Evolutionary conservation across 2,329 filamentous ascomycete species (phyloP), one percentile per base, ranked within the genome.

Genomic region (Bipolaris cookei): DNA sequence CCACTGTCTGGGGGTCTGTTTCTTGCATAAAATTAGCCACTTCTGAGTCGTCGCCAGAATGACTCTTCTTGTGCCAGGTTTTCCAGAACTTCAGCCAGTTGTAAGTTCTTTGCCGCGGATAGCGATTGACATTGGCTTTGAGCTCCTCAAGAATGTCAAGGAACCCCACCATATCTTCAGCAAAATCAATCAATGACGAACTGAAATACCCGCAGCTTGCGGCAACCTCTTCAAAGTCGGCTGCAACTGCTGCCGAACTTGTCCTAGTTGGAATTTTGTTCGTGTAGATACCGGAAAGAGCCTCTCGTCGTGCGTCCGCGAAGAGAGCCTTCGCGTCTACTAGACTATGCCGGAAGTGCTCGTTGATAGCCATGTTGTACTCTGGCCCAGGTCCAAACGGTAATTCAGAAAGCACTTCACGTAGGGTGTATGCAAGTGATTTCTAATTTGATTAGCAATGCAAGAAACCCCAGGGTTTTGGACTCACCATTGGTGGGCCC

Each of bases 201-300:
- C 91, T 94, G 72, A 98, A 99, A 76, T 98, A 93, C 0, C 95
- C 94, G 70, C 95, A 99, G 54, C 93, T 96, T n/a, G 95, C 94
- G 38, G 94, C 93, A 10, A 98, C 93, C 76, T 99, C 95, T 74
- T 99, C 95, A 55, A 97, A 92, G 74, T 98, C 95, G 2, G 94
- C 95, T 71, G 96, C 89, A 7, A 94, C 84, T 60, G 90, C 89
- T 50, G 91, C 83, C 0, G 89, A 88, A 39, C 87, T 84, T 3
- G 87, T 81, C 56, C 86, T 86, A 10, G 86, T 86, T 37, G 92
- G 82, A 66, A 92, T 88, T 58, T 92, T 92, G 49, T 86, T 90
- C 61, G 85, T 87, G 76, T 99, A 98, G 0, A 99, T 82, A 55
- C 90, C 84, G 54, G 88, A 83, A 6, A 99, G 80, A 0, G 95